Evolutionary conservation across 352 stramenopile species (phyloP).

Genomic region (Phytophthora quininea): DNA sequence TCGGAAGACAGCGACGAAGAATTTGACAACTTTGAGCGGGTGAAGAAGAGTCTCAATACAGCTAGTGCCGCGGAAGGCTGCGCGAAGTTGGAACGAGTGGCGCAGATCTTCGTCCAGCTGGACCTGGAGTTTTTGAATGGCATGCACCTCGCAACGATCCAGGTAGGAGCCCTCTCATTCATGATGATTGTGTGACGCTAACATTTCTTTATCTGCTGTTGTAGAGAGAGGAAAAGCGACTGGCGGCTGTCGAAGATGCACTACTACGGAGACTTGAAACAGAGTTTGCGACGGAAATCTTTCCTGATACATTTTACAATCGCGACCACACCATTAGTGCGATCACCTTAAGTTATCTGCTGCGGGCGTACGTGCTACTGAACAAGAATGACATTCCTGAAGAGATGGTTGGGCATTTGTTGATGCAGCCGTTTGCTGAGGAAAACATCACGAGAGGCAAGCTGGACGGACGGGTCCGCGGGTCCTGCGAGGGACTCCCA

Average conservation of each 20-base stretch:
- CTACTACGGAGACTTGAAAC: conserved; percentile 78
- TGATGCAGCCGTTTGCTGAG: conserved; percentile 82
- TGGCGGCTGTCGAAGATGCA: conserved; percentile 73
- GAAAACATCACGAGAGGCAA: conserved; percentile 79
- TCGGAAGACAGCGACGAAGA: conserved; percentile 51
- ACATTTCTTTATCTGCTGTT: conserved; percentile 1
- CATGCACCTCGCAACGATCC: conserved; percentile 67
- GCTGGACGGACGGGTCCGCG: conserved; percentile 70
- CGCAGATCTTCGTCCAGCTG: conserved; percentile 76
- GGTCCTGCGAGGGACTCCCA: conserved; percentile 77
- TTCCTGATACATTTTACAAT: conserved; percentile 88
- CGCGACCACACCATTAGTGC: conserved; percentile 77
- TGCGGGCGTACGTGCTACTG: conserved; percentile 79
- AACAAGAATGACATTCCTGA: conserved; percentile 80
- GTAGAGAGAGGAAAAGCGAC: conserved; percentile 73
- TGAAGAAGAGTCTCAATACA: conserved; percentile 46
- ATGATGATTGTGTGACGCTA: conserved; percentile 1
- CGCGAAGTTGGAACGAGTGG: conserved; percentile 75
- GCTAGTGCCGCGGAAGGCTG: conserved; percentile 59
- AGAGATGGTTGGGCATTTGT: conserved; percentile 78
- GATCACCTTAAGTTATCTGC: conserved; percentile 64
- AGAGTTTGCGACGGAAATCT: conserved; percentile 86
- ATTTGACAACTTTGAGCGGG: conserved; percentile 76
- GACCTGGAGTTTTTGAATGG: conserved; percentile 80
- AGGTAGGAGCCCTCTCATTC: conserved; percentile 39